Evolutionary conservation across 2,329 filamentous ascomycete genomes (phyloP), one percentile per base, ranked within the genome.

Genomic region (Trichoderma semiorbis): DNA sequence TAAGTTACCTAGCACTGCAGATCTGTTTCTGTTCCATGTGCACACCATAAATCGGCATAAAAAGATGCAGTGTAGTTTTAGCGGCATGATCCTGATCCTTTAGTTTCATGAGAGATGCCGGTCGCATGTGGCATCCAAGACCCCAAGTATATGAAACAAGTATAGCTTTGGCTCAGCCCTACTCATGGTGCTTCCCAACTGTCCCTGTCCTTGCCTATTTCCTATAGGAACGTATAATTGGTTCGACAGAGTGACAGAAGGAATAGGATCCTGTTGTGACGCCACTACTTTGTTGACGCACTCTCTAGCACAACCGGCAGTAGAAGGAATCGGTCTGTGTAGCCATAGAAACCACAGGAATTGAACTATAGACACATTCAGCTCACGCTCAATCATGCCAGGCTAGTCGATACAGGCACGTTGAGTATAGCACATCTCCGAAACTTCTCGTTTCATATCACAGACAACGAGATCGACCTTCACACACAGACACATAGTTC

Each of bases 291-390:
- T 14, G 43, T 14, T 50, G 16, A 50, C 5, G 11, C 43, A 2
- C 10, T 8, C 43, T n/a, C 18, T 21, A 2, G 18, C 43, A 1
- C 28, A 58, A n/a, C 18, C 16, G 10, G 28, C 18, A 21, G 28
- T 2, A 11, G 47, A 53, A 24, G 3, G 1, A 14, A 24, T 24
- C 5, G 16, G 28, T 8, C 10, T 7, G 6, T n/a, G 24, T 11
- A 28, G 10, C 36, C 57, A 24, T 18, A 14, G 26, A 30, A 16
- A 26, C 24, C 32, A 53, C 5, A 30, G 39, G 30, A 18, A 11
- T 14, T 62, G 26, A 36, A 11, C 18, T 53, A 72, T 47, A 36
- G 66, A 12, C 66, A 70, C 24, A 28, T 70, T 12, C 66, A 72
- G n/a, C 61, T 70, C 21, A 50, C 66, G 2, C 32, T 72, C 5